These are phyloP conservation scores for Starmerella potacharoeniae DNA, from an alignment of 805 yeast species.

Conservation along the genomic window DNA sequence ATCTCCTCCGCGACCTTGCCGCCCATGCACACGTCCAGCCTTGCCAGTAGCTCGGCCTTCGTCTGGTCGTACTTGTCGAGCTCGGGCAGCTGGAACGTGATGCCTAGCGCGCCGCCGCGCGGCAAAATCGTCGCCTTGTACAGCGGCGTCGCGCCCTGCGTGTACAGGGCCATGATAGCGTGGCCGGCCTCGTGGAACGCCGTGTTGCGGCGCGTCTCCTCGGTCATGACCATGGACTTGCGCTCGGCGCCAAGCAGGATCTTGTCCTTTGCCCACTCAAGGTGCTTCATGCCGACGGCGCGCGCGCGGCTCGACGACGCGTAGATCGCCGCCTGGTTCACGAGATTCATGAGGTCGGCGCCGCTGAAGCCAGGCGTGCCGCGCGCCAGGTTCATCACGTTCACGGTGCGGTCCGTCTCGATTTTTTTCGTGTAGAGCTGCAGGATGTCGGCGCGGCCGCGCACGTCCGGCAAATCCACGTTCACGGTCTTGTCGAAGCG, in stretches of 20 bases:
- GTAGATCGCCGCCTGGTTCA: conserved; percentile 94
- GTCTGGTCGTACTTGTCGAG: conserved; percentile 96
- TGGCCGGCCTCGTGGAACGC: conserved; percentile 99
- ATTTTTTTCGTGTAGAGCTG: conserved; percentile 85
- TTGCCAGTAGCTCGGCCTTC: conserved; percentile 75
- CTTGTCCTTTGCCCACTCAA: conserved; percentile 99
- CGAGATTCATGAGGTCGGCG: conserved; percentile 90
- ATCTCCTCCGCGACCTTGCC: conserved; percentile 96
- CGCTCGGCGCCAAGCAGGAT: conserved; percentile 97
- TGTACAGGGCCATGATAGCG: conserved; percentile 93
- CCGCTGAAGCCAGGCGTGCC: conserved; percentile 99
- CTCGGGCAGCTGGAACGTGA: conserved; percentile 95
- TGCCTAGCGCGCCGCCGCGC: conserved; percentile 91
- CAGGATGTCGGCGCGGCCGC: conserved; percentile 90
- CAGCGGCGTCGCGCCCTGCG: conserved; percentile 86
- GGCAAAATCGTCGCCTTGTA: conserved; percentile 96
- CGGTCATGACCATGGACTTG: conserved; percentile 94
- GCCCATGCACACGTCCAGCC: conserved; percentile 97
- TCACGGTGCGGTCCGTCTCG: conserved; percentile 74
- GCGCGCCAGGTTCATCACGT: conserved; percentile 81
- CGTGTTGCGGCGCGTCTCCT: conserved; percentile 83
- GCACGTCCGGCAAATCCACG: conserved; percentile 93
- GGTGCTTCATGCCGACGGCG: conserved; percentile 78
- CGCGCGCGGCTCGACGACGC: conserved; percentile 90
- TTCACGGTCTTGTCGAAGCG: conserved; percentile 92